Base-by-base conservation (phyloP, 352 stramenopile species). In the Phytophthora aleatoria region DNA sequence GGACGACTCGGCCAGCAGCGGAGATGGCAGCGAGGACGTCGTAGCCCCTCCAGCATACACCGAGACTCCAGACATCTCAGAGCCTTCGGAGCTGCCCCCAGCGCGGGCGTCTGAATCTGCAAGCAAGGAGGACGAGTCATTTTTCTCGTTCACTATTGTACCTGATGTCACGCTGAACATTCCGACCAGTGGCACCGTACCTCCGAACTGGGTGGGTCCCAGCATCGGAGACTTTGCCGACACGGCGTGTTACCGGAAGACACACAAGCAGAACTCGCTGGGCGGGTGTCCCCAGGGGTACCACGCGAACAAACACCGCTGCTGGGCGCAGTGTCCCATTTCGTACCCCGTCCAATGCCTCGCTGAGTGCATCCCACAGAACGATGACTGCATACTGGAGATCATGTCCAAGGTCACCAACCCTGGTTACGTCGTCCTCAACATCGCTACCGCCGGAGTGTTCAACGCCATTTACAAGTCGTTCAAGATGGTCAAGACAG, bases 321-420 rank as follows among this genome's bases (percentile, higher is more conserved):
- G 85, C 60, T 93, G 82, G 85, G 73, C 83, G 0, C 69, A 91
- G 53, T 94, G 85, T 39, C 85, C 85, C 0, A 57, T 92, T 8
- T 70, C 89, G 36, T 94, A 90, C 69, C 85, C 85, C 0, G 81
- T 94, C 16, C 60, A 88, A 57, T 94, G 85, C 45, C 66, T 81
- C 49, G 74, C 80, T 41, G 79, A 94, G 50, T 92, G 85, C 45
- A 75, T 92, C 35, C 83, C 79, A 3, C 77, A 90, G 33, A 93
- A 91, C 44, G 64, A 80, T 15, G 77, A 90, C 49, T 93, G 85
- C 64, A 59, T 61, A 7, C 26, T 79, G 1, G 71, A 85, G 16
- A 48, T 92, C 8, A 54, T 91, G 52, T 42, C 54, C 42, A 91
- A 92, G 58, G 41, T 87, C 12, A 71, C 52, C 0, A 69, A 76